Evolutionary conservation across 2,329 filamentous ascomycete genomes (phyloP).

Genomic region (Arthrobotrys conoides): DNA sequence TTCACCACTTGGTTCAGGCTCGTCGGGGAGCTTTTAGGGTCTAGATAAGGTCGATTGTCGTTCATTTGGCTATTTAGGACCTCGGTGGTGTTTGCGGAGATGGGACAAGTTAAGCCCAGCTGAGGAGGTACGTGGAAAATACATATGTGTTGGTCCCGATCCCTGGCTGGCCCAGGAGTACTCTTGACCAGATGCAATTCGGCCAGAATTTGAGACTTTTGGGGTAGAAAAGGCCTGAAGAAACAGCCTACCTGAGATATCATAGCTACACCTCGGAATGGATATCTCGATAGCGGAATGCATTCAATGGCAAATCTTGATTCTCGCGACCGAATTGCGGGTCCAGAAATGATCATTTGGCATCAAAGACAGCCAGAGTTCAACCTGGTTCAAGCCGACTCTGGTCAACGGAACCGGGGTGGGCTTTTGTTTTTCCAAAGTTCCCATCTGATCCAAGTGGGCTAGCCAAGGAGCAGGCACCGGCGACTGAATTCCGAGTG

Average conservation of each 20-base stretch:
- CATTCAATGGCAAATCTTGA: no score
- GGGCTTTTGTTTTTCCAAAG: not conserved
- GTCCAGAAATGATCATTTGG: no score
- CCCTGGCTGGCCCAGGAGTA: not conserved
- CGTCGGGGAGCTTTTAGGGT: not conserved
- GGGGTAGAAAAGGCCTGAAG: not conserved
- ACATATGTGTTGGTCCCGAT: not conserved
- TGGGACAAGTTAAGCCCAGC: not conserved
- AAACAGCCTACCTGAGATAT: not conserved
- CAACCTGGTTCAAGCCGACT: no score
- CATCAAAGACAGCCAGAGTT: no score
- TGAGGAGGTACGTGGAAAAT: not conserved
- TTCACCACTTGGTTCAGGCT: not conserved
- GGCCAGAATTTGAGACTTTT: not conserved
- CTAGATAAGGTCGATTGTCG: not conserved
- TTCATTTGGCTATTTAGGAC: not conserved
- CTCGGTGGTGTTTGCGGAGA: conserved; percentile 8
- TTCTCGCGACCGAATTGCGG: no score
- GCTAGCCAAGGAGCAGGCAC: not conserved
- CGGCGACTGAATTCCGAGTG: no score
- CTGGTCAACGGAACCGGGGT: no score
- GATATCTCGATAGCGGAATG: no score
- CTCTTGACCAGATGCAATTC: not conserved
- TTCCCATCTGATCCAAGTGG: not conserved
- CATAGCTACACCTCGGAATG: no score